Percentiles rank a stretch among this genome's conserved stretches.
Conservation (phyloP, 2,329 filamentous ascomycete genomes). For the Aspergillus piperis region DNA sequence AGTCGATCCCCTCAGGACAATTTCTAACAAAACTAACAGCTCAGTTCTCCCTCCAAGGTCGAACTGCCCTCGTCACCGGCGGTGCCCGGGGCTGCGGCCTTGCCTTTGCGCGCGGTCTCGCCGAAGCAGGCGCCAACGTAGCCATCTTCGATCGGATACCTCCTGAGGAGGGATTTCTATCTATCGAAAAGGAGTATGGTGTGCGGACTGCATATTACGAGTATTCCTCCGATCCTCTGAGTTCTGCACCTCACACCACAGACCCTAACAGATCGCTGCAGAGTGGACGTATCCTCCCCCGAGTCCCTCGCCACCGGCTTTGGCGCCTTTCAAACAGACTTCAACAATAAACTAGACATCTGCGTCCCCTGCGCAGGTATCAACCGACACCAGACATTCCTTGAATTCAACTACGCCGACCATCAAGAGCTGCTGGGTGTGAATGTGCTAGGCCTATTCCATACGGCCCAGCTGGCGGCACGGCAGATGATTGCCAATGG, state of each 20-base stretch:
- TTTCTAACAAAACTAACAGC: neutral
- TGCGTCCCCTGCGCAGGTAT: slow-evolving; percentile 51
- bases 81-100: slow-evolving; percentile 51
- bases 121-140: slow-evolving; percentile 51
- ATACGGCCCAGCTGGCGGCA: slow-evolving; percentile 52
- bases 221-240: slow-evolving; percentile 15
- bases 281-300: slow-evolving; percentile 44
- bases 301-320: slow-evolving; percentile 37
- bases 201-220: slow-evolving; percentile 48
- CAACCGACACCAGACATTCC: slow-evolving; percentile 47
- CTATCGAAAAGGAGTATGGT: slow-evolving; percentile 44
- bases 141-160: slow-evolving; percentile 51
- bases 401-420: slow-evolving; percentile 48
- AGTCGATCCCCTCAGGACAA: neutral
- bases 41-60: slow-evolving; percentile 53
- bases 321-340: slow-evolving; percentile 36
- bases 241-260: too few species aligned
- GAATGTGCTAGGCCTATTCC: slow-evolving; percentile 50
- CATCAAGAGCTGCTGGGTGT: slow-evolving; percentile 46
- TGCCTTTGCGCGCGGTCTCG: slow-evolving; percentile 47
- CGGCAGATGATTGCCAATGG: slow-evolving; percentile 55
- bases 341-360: slow-evolving; percentile 44
- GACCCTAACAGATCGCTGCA: slow-evolving; percentile 11
- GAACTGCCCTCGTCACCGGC: slow-evolving; percentile 51
- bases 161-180: slow-evolving; percentile 41